Evolutionary conservation across 164 flowering plant genomes (phyloP).

Genomic region (Tetrastigma voinierianum): DNA sequence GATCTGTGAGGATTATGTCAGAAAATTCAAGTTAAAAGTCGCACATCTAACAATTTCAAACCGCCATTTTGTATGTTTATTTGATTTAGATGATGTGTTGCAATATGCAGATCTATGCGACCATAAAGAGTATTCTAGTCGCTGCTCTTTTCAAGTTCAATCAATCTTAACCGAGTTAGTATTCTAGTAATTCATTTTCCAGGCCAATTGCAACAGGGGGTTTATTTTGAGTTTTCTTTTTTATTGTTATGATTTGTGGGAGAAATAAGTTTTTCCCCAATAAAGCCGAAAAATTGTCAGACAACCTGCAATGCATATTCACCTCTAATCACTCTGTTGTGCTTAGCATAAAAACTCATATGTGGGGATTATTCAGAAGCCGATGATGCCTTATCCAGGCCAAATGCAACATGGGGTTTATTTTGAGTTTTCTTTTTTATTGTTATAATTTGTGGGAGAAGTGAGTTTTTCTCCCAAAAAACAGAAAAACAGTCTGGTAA

Average conservation of each 20-base stretch:
- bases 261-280: not conserved
- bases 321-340: no score
- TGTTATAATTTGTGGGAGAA: not conserved
- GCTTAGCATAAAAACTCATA: no score
- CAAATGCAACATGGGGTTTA: not conserved
- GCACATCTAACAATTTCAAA: not conserved
- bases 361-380: no score
- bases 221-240: not conserved
- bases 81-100: not conserved
- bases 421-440: not conserved
- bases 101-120: slow-evolving; percentile 71
- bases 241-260: not conserved
- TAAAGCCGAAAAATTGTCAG: no score
- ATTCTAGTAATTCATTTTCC: not conserved
- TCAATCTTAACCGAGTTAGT: not conserved
- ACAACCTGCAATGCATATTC: no score
- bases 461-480: no score
- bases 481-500: no score
- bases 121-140: slow-evolving; percentile 49
- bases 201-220: not conserved
- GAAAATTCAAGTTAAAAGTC: no score
- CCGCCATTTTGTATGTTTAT: not conserved
- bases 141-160: no score
- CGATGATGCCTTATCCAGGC: not conserved
- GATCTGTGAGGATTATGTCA: no score